These are phyloP conservation scores for Talaromyces sp. DNA, from an alignment of 2,329 filamentous ascomycete genomes.

Conservation along the genomic window DNA sequence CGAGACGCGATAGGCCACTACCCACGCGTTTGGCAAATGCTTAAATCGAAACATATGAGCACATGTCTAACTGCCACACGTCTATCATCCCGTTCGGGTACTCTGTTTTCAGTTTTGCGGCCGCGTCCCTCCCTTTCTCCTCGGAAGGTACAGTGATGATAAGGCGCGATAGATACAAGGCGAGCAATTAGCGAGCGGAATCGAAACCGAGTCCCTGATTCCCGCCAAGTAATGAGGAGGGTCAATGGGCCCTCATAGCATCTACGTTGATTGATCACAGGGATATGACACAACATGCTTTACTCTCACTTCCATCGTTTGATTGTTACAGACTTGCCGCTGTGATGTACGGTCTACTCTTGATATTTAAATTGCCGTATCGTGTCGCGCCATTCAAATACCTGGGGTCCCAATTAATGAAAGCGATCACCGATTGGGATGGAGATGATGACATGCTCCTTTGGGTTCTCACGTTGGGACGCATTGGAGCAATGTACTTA, in stretches of 20 bases:
- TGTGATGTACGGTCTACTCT: conserved; percentile 6
- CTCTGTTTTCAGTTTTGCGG: conserved; percentile 34
- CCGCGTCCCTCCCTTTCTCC: conserved; percentile 44
- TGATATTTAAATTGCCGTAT: conserved; percentile 13
- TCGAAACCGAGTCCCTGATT: conserved; percentile 53
- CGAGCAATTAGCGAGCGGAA: conserved; percentile 49
- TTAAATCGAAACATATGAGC: conserved; percentile 36
- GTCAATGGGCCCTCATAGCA: neutral
- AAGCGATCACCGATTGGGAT: neutral
- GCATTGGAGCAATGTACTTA: neutral
- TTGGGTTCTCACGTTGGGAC: neutral
- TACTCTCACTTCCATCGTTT: conserved; percentile 7
- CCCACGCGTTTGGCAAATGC: conserved; percentile 42
- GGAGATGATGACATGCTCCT: neutral
- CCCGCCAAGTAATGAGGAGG: conserved; percentile 49
- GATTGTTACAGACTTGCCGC: conserved; percentile 10
- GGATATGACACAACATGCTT: conserved; percentile 11
- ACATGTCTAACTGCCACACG: conserved; percentile 50
- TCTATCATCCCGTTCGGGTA: conserved; percentile 38
- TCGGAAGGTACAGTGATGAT: conserved; percentile 48
- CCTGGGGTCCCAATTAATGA: conserved; percentile 1
- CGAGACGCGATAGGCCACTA: conserved; percentile 39
- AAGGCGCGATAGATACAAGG: conserved; percentile 42
- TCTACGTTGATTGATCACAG: conserved; percentile 11
- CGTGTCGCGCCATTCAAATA: conserved; percentile 6